Evolutionary conservation across 2,329 filamentous ascomycete genomes (phyloP).

Genomic region (Aureobasidium sp.): DNA sequence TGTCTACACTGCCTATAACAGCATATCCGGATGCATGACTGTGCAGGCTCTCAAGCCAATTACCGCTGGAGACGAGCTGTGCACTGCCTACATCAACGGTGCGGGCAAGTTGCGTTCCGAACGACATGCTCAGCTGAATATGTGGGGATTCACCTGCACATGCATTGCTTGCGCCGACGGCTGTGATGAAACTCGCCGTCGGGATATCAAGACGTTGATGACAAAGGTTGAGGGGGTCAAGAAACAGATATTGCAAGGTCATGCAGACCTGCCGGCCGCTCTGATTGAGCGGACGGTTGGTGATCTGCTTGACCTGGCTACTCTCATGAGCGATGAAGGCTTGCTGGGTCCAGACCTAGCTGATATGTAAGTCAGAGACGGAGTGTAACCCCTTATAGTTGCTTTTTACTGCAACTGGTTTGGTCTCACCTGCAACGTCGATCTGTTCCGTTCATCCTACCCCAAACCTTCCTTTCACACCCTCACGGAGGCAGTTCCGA

Average conservation of each 20-base stretch:
- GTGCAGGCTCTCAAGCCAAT: conserved; percentile 26
- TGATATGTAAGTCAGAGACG: conserved; percentile 6
- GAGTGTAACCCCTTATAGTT: neutral
- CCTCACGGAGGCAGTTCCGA: neutral
- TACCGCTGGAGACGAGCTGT: conserved; percentile 24
- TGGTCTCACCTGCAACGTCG: neutral
- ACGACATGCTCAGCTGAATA: conserved; percentile 16
- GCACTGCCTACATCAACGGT: conserved; percentile 20
- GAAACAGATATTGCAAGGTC: neutral
- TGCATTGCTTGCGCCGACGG: conserved; percentile 24
- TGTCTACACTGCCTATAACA: conserved; percentile 17
- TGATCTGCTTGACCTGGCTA: conserved; percentile 18
- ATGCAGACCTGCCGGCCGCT: neutral
- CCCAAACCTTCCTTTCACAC: neutral
- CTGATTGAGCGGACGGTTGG: conserved; percentile 7
- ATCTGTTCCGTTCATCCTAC: neutral
- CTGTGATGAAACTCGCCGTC: neutral
- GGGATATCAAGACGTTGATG: neutral
- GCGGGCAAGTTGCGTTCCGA: conserved; percentile 13
- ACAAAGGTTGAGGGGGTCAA: neutral
- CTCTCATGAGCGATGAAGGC: conserved; percentile 20
- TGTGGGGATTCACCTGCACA: conserved; percentile 26
- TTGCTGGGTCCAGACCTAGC: conserved; percentile 15
- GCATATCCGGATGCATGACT: conserved; percentile 12
- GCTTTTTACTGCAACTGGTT: neutral